phyloP scores from a whole-genome alignment of 1,139 yeast species.

The Suhomyces bolitotheri region DNA sequence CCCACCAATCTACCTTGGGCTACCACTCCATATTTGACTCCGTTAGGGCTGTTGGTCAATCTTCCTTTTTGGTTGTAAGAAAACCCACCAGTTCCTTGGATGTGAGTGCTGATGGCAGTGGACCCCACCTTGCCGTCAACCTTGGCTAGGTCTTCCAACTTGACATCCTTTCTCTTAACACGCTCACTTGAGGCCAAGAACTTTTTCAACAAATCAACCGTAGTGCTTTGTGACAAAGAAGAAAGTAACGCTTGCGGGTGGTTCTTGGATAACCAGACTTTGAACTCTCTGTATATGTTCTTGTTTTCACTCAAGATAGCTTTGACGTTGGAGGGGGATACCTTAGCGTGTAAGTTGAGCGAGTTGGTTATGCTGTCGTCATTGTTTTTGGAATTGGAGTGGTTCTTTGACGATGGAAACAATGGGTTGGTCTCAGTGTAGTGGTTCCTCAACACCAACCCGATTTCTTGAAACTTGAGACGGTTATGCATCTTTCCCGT shows the following conservation, averaged over 20 bases:
- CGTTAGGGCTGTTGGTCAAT: slow-evolving; percentile 72
- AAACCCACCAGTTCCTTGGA: slow-evolving; percentile 73
- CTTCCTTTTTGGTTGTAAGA: slow-evolving; percentile 73
- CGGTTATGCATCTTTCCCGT: slow-evolving; percentile 42
- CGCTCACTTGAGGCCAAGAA: slow-evolving; percentile 26
- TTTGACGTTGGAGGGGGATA: slow-evolving; percentile 30
- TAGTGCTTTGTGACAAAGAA: slow-evolving; percentile 19
- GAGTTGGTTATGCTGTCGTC: slow-evolving; percentile 32
- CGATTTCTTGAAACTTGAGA: slow-evolving; percentile 46
- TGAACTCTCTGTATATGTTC: slow-evolving; percentile 32
- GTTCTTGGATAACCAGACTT: slow-evolving; percentile 35
- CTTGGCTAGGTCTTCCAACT: slow-evolving; percentile 26
- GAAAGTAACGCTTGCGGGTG: slow-evolving; percentile 35
- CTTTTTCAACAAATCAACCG: slow-evolving; percentile 27
- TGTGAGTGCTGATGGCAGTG: slow-evolving; percentile 14
- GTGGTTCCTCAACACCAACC: slow-evolving; percentile 37
- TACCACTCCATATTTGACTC: slow-evolving; percentile 57
- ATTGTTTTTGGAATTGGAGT: slow-evolving; percentile 17
- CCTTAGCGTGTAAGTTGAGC: slow-evolving; percentile 34
- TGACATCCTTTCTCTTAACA: slow-evolving; percentile 22
- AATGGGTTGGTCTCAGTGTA: slow-evolving; percentile 23
- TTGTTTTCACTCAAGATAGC: slow-evolving; percentile 35
- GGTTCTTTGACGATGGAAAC: slow-evolving; percentile 12
- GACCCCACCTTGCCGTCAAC: slow-evolving; percentile 16
- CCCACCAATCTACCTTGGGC: slow-evolving; percentile 72